Base-by-base conservation (phyloP, 2,329 filamentous ascomycete genomes). In the Fusarium camptoceras region DNA sequence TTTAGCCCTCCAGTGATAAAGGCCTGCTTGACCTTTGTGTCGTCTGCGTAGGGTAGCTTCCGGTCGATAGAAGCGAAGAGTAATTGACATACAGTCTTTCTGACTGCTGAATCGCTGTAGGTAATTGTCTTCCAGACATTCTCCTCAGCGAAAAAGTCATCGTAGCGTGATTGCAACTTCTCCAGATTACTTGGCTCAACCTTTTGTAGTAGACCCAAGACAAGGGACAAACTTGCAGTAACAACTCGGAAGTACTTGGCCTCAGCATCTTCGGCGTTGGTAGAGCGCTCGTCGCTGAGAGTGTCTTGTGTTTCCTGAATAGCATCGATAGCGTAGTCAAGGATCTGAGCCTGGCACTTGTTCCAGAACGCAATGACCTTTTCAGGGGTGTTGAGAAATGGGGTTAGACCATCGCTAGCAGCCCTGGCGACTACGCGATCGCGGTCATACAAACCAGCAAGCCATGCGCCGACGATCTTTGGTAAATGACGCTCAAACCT, bases 221-320 rank as follows among this genome's bases (percentile, higher is more conserved):
- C 84, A 8, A 91, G 79, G 2, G 85, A 87, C 24, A 91, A 75
- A 57, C 86, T 86, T 10, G 83, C 84, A 12, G 83, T 84, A 5
- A 89, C 75, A 6, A 98, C 94, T 48, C 96, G 88, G 65, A 90
- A 88, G 81, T 97, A 96, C 74, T 97, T 98, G 20, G 92, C 88
- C 71, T 94, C 88, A 6, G 94, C 90, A 77, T 99, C 96, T 72
- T 98, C 95, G 11, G 88, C 82, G 63, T 89, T 96, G 6, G 94
- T 93, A 1, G 90, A 93, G 25, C 95, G 88, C 80, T 97, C 93
- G 77, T 99, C 96, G 77, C 94, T 98, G 37, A 99, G 83, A 0
- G 93, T 97, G 37, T 91, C 86, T 5, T 91, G 80, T 0, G 92
- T 95, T 79, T 99, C 96, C 56, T 91, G 88, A 43, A 96, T 87